Evolutionary conservation across 1,139 yeast species (phyloP), one percentile per base, ranked within the genome.

Genomic region (Hyphopichia fennica): DNA sequence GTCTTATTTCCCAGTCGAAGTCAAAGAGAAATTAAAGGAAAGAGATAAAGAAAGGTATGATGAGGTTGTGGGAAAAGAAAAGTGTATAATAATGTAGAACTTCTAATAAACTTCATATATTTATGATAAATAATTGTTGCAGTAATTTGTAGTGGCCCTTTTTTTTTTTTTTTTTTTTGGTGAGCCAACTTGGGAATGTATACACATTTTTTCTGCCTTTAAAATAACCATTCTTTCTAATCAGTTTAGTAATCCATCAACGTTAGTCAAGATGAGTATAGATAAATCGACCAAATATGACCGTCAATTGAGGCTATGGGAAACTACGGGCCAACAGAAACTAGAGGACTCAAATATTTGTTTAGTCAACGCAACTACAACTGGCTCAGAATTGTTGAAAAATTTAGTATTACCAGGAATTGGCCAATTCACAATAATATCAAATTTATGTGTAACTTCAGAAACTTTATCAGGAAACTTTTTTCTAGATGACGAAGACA

Each of bases 281-380:
- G 72, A 71, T 38, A 74, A 69, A 48, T 59, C 58, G 31, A 58
- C 69, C 41, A 80, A 80, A 50, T 91, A 89, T 60, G 98, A 93
- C 63, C 76, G 99, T 37, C 99, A 93, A 60, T 66, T 91, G 45
- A 75, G 98, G 34, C 67, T 93, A 16, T 93, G 99, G 99, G 93
- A 89, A 0, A 56, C 77, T 0, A 63, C 76, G 1, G 98, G 98
- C 3, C 99, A 93, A 56, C 52, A 65, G 7, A 72, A 74, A 3
- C 69, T 93, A 29, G 81, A 80, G 40, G 57, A 60, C 3, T 70
- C 93, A 1, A 82, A 77, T 45, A 72, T 90, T 2, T 78, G 89
- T 43, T 62, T 89, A 10, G 52, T 89, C 6, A 81, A 83, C 39
- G 83, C 82, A 11, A 70, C 82, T 1, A 62, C 83, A 0, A 69